Percentiles rank a stretch among this genome's conserved stretches.
These are phyloP conservation scores for Fusarium liriodendri DNA, from an alignment of 2,329 filamentous ascomycete genomes.

Conservation along the genomic window DNA sequence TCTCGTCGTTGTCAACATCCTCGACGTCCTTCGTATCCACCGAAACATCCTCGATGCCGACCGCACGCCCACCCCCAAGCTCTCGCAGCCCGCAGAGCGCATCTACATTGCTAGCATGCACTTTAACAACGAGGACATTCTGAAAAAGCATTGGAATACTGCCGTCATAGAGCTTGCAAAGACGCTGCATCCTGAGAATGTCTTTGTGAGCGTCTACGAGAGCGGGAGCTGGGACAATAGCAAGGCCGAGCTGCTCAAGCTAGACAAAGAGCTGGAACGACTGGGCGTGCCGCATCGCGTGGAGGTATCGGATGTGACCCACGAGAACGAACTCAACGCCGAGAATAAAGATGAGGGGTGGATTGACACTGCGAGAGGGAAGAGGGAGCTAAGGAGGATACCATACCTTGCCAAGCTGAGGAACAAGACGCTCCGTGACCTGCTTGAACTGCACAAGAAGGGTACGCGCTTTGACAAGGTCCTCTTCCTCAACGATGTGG, in stretches of 20 bases:
- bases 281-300: constrained; percentile 66
- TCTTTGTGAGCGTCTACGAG: constrained; percentile 76
- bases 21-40: constrained; percentile 55
- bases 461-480: constrained; percentile 68
- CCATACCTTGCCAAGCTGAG: constrained; percentile 74
- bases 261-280: constrained; percentile 65
- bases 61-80: constrained; percentile 34
- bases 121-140: constrained; percentile 72
- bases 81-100: constrained; percentile 49
- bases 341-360: constrained; percentile 65
- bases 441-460: constrained; percentile 61
- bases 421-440: constrained; percentile 71
- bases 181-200: constrained; percentile 70
- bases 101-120: constrained; percentile 78
- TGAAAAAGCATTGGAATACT: constrained; percentile 71
- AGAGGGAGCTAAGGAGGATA: constrained; percentile 71
- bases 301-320: constrained; percentile 67
- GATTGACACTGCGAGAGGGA: constrained; percentile 68
- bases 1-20: constrained; percentile 50
- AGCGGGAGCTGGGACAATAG: constrained; percentile 77
- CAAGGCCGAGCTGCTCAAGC: constrained; percentile 67
- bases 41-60: constrained; percentile 46
- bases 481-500: constrained; percentile 72
- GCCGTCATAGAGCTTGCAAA: constrained; percentile 68
- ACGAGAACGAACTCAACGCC: constrained; percentile 64